These are phyloP conservation scores for Ustilago loliicola DNA, from an alignment of 1,284 basidiomycete genomes.

Conservation along the genomic window DNA sequence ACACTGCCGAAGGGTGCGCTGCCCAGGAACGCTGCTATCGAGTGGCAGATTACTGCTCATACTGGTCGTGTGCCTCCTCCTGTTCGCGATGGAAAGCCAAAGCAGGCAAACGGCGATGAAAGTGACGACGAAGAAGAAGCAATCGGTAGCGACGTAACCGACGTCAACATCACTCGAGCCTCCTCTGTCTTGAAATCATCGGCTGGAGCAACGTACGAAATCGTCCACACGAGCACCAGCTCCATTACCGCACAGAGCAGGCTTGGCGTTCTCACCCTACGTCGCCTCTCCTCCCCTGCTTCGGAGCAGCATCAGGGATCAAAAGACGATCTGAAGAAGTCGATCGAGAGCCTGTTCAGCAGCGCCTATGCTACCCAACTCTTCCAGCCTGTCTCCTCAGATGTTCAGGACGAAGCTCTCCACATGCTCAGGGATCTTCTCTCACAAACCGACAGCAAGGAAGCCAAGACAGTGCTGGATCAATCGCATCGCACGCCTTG, in stretches of 20 bases:
- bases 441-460: not conserved
- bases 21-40: slow-evolving; percentile 56
- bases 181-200: not conserved
- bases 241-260: slow-evolving; percentile 13
- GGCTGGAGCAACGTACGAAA: not conserved
- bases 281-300: not conserved
- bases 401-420: not conserved
- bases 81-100: not conserved
- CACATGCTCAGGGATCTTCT: slow-evolving; percentile 1
- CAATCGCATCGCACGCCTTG: slow-evolving; percentile 24
- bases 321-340: not conserved
- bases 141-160: slow-evolving; percentile 22
- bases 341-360: not conserved
- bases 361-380: slow-evolving; percentile 25
- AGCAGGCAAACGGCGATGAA: slow-evolving; percentile 10
- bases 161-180: slow-evolving; percentile 9
- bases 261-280: slow-evolving; percentile 37
- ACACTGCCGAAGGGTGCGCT: slow-evolving; percentile 39
- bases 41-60: slow-evolving; percentile 68
- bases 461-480: not conserved
- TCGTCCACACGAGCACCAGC: slow-evolving; percentile 25
- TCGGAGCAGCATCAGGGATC: not conserved
- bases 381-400: slow-evolving; percentile 16
- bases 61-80: slow-evolving; percentile 48
- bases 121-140: slow-evolving; percentile 49